Evolutionary conservation across 169 alveolate genomes (phyloP).

Genomic region (Plasmodium inui): DNA sequence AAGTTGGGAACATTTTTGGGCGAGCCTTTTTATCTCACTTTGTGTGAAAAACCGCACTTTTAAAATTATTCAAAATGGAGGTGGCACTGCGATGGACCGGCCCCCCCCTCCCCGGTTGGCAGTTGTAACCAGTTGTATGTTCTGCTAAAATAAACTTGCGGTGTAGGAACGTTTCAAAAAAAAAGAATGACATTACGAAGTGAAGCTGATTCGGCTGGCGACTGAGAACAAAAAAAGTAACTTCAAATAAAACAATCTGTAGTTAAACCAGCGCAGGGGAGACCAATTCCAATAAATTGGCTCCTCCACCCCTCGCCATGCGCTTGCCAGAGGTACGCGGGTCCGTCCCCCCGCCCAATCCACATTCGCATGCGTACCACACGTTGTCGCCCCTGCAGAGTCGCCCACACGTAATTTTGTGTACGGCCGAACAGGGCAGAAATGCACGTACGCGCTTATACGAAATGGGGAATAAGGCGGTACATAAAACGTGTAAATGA

Average conservation of each 20-base stretch:
- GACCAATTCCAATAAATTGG: neutral
- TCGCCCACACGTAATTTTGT: neutral
- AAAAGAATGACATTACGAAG: neutral
- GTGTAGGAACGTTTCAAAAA: neutral
- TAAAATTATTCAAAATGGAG: neutral
- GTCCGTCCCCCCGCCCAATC: too few relatives aligned
- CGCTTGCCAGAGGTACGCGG: too few relatives aligned
- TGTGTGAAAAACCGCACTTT: neutral
- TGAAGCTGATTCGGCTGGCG: neutral
- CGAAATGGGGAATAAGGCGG: neutral
- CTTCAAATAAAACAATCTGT: neutral
- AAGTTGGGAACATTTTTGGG: neutral
- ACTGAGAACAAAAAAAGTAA: neutral
- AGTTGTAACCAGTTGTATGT: neutral
- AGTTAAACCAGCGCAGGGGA: neutral
- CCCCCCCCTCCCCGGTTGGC: neutral
- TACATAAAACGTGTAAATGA: neutral
- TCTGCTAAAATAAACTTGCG: neutral
- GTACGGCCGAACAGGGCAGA: neutral
- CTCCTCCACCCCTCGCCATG: too few relatives aligned
- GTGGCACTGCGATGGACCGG: neutral
- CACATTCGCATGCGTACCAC: neutral
- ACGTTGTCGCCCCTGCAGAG: neutral
- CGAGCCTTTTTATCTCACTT: neutral
- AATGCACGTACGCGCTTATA: neutral